Conservation (phyloP, 2,329 filamentous ascomycete species). For the Curvularia sp. region DNA sequence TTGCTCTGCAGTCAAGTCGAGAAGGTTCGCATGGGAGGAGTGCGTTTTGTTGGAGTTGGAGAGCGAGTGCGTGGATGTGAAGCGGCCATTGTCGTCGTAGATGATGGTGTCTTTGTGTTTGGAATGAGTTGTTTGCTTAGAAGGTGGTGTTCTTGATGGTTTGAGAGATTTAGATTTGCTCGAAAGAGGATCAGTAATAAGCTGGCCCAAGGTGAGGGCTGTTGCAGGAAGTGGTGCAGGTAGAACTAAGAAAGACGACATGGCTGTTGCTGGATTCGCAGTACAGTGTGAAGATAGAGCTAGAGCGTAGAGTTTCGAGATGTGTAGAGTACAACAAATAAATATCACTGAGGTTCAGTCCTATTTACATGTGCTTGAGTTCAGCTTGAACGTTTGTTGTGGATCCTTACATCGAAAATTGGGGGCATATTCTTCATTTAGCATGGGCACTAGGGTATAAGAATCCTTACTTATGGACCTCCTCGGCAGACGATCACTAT, state of each 20-base stretch:
- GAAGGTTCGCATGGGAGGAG: slow-evolving; percentile 16
- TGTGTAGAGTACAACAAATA: neutral
- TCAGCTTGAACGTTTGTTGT: neutral
- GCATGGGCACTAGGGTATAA: neutral
- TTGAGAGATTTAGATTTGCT: slow-evolving; percentile 24
- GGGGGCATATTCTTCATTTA: slow-evolving; percentile 6
- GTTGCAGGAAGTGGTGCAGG: slow-evolving; percentile 33
- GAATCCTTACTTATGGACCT: slow-evolving; percentile 1
- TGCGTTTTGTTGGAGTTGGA: slow-evolving; percentile 9
- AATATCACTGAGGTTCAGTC: neutral
- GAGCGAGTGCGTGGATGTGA: slow-evolving; percentile 22
- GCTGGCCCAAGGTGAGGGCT: slow-evolving; percentile 37
- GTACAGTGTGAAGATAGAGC: neutral
- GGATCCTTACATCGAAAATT: slow-evolving; percentile 1
- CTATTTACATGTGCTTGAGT: slow-evolving; percentile 2
- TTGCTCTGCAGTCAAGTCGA: slow-evolving; percentile 31
- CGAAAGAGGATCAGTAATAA: slow-evolving; percentile 36
- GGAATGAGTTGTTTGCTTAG: slow-evolving; percentile 16
- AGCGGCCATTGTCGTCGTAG: slow-evolving; percentile 32
- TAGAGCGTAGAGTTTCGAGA: neutral
- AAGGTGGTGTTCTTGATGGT: slow-evolving; percentile 17
- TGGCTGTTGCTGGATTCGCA: slow-evolving; percentile 8
- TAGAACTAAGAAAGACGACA: slow-evolving; percentile 33
- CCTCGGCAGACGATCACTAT: slow-evolving; percentile 4
- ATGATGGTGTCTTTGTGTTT: slow-evolving; percentile 23